Conservation (phyloP, 108 stramenopile species). For the Skeletonema menzelii region DNA sequence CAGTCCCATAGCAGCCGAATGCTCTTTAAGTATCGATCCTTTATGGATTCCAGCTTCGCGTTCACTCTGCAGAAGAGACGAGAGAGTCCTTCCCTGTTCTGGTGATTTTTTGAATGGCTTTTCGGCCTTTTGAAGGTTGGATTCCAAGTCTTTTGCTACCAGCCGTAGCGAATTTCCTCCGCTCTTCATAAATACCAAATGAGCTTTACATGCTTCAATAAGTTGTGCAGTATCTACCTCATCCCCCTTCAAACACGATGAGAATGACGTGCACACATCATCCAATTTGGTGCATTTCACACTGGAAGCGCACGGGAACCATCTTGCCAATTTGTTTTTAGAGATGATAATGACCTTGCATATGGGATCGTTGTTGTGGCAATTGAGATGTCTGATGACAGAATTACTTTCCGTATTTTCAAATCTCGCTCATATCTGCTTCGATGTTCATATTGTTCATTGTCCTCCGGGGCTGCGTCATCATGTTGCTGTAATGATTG, state of each 20-base stretch:
- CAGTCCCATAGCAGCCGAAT: conserved; percentile 62
- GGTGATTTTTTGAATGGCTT: conserved; percentile 36
- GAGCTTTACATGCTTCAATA: conserved; percentile 47
- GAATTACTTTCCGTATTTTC: neutral
- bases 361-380: neutral
- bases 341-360: neutral
- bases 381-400: neutral
- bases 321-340: neutral
- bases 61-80: conserved; percentile 45
- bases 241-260: conserved; percentile 14
- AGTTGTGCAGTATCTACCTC: conserved; percentile 51
- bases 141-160: conserved; percentile 56
- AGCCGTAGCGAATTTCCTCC: conserved; percentile 37
- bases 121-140: conserved; percentile 58
- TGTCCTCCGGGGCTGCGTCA: conserved; percentile 8
- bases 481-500: neutral
- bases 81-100: conserved; percentile 27
- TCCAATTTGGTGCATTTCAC: conserved; percentile 34
- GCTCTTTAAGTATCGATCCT: conserved; percentile 44
- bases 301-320: neutral
- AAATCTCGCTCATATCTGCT: conserved; percentile 10
- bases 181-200: conserved; percentile 42
- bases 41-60: conserved; percentile 32
- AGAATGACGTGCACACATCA: conserved; percentile 32
- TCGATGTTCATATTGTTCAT: conserved; percentile 3